phyloP scores from a whole-genome alignment of 1,284 basidiomycete genomes.

The Cutaneotrichosporon dermatis region DNA sequence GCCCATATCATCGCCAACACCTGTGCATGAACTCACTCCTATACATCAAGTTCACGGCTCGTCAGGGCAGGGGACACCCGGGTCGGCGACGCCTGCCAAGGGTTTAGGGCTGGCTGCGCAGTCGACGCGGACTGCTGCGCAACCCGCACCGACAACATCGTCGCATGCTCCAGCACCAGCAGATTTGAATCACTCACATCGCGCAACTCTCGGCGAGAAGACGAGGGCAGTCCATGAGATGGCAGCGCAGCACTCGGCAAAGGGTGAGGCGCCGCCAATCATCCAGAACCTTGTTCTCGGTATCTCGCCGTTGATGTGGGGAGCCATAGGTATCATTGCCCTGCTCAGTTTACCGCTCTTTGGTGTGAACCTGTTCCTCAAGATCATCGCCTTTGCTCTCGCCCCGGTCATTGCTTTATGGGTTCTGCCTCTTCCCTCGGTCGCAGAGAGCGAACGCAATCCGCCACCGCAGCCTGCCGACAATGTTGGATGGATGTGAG shows the following conservation, averaged over 20 bases:
- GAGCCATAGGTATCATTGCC: not conserved
- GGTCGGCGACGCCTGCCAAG: too few species aligned
- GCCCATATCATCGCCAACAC: too few species aligned
- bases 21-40: too few species aligned
- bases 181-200: not conserved
- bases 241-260: not conserved
- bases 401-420: conserved; percentile 6
- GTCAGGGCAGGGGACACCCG: too few species aligned
- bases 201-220: not conserved
- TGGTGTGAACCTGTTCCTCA: conserved; percentile 1
- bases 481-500: conserved; percentile 19
- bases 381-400: not conserved
- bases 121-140: not conserved
- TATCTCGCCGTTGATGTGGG: not conserved
- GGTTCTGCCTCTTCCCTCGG: conserved; percentile 2
- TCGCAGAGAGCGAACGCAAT: not conserved
- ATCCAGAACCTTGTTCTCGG: not conserved
- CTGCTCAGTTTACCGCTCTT: conserved; percentile 2
- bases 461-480: conserved; percentile 9
- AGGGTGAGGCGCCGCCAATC: not conserved
- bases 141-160: not conserved
- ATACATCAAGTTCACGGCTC: too few species aligned
- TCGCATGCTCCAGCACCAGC: too few species aligned
- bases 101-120: too few species aligned
- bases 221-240: not conserved